A percentile compares a stretch with the other conserved stretches of the same genome.
Conservation (phyloP, 257 asterid genomes). For the Leptodermis oblonga region DNA sequence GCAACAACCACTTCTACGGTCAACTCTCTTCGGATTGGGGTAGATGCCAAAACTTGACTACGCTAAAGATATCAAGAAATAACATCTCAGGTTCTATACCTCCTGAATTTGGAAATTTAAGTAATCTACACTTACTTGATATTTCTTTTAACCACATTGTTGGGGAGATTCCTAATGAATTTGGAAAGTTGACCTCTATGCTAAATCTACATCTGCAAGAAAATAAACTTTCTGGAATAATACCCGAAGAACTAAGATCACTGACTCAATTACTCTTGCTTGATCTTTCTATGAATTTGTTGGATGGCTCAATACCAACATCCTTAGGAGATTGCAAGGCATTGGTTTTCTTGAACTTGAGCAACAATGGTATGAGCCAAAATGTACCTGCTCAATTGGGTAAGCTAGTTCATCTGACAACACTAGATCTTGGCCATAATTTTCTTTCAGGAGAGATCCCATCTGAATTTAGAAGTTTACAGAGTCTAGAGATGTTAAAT, state of each 20-base stretch:
- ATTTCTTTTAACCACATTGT: not conserved
- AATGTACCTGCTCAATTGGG: not conserved
- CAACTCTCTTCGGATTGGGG: not conserved
- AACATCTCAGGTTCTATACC: not conserved
- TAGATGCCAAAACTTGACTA: not conserved
- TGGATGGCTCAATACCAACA: not conserved
- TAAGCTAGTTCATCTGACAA: not conserved
- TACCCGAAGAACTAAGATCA: not conserved
- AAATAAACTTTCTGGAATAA: not conserved
- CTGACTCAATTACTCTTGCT: not conserved
- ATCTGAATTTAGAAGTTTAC: too few relatives aligned
- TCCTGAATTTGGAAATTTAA: constrained; percentile 5
- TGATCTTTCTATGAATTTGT: not conserved
- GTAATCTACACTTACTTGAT: not conserved
- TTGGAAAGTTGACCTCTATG: not conserved
- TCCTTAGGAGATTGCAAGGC: not conserved
- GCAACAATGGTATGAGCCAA: not conserved
- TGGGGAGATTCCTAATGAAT: not conserved
- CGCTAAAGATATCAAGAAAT: not conserved
- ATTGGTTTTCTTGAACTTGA: not conserved
- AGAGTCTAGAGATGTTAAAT: too few relatives aligned
- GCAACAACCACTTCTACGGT: not conserved
- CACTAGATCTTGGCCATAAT: not conserved
- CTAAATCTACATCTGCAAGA: constrained; percentile 1
- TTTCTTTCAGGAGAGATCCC: too few relatives aligned